Evolutionary conservation across 495 filamentous ascomycete species (phyloP), one percentile per base, ranked within the genome.

Genomic region (Penicillium argentinense): DNA sequence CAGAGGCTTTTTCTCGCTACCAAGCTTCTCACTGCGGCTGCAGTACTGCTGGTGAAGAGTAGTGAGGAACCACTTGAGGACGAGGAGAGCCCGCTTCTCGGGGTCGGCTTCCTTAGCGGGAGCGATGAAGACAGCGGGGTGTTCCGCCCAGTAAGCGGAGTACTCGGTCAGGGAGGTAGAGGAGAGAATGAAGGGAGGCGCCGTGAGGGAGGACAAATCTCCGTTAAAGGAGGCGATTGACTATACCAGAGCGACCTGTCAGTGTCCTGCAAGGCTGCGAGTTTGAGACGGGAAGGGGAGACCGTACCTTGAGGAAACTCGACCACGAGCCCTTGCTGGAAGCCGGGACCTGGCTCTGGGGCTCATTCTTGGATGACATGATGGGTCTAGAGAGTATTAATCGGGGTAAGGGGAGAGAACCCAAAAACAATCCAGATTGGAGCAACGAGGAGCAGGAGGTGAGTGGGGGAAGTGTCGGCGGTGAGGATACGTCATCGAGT

Each of bases 181-280:
- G 39, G 89, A 92, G 28, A 97, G 84, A 67, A 98, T 97, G 66
- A 97, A 98, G 9, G 93, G 89, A 27, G 93, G 93, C 16, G 93
- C 92, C 24, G 93, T 97, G 67, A 97, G 74, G 42, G 89, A 89
- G 9, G 92, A 87, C 33, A 98, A 82, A 58, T 98, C 93, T 57
- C 95, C 93, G 69, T 89, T 96, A 76, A 97, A 97, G 14, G 89
- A 93, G 27, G 93, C 89, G 59, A 98, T 90, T 21, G 91, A 95
- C 89, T 95, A 42, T 13, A 1, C 3, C 25, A 9, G 16, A 12
- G 5, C 40, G 41, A 22, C 6, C 26, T 28, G 48, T 42, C 37
- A 54, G 52, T 51, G n/a, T n/a, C n/a, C n/a, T n/a, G n/a, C n/a
- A n/a, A n/a, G n/a, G n/a, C n/a, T n/a, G n/a, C n/a, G n/a, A n/a